A percentile compares a stretch with the other conserved stretches of the same genome.
phyloP scores from a whole-genome alignment of 1,139 yeast genomes.

The Scheffersomyces stambukii region DNA sequence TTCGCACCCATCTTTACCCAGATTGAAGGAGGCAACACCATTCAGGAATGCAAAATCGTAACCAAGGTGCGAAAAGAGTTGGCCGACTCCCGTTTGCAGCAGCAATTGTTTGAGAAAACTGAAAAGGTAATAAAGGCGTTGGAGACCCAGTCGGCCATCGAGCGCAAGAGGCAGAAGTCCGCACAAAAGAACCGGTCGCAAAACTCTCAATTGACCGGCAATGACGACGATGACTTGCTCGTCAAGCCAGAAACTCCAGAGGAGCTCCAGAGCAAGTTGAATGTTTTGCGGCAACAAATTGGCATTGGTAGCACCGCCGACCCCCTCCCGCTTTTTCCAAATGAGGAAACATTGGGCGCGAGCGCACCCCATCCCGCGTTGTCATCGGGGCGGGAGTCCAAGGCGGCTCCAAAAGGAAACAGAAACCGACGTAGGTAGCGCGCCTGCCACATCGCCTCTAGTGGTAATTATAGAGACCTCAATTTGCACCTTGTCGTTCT shows the following conservation, averaged over 20 bases:
- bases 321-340: conserved; percentile 28
- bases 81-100: conserved; percentile 57
- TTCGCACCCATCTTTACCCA: conserved; percentile 65
- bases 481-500: too few species aligned
- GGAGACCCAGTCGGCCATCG: conserved; percentile 70
- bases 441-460: too few species aligned
- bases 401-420: too few species aligned
- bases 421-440: too few species aligned
- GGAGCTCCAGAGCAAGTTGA: conserved; percentile 33
- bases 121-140: conserved; percentile 49
- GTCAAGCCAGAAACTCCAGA: conserved; percentile 30
- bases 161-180: conserved; percentile 42
- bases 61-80: conserved; percentile 62
- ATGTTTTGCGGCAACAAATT: conserved; percentile 21
- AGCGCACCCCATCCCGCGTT: too few species aligned
- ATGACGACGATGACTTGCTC: conserved; percentile 22
- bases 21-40: conserved; percentile 60
- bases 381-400: too few species aligned
- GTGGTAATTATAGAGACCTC: too few species aligned
- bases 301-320: conserved; percentile 16
- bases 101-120: conserved; percentile 58
- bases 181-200: conserved; percentile 14
- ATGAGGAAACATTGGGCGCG: conserved; percentile 8
- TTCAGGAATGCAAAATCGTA: conserved; percentile 68
- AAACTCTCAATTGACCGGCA: conserved; percentile 15